phyloP scores from a whole-genome alignment of 805 yeast species.

The Candida qinlingensis region DNA sequence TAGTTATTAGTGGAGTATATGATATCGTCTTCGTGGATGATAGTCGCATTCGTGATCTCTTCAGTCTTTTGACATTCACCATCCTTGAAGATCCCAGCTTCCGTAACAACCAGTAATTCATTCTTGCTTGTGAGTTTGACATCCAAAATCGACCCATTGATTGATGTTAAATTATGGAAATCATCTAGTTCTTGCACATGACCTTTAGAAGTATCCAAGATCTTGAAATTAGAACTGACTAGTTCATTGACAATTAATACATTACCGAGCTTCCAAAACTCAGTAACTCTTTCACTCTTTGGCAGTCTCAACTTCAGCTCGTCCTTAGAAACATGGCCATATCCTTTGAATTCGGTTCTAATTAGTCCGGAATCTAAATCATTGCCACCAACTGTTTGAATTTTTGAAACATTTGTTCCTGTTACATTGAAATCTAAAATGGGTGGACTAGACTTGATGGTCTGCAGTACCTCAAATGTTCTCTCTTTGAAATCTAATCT shows the following conservation, averaged over 20 bases:
- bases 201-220: not conserved
- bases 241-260: slow-evolving; percentile 2
- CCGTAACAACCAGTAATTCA: slow-evolving; percentile 9
- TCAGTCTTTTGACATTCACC: slow-evolving; percentile 1
- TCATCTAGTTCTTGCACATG: slow-evolving; percentile 1
- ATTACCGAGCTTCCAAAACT: slow-evolving; percentile 17
- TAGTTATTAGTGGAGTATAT: not conserved
- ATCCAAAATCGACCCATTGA: slow-evolving; percentile 17
- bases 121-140: slow-evolving; percentile 1
- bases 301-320: not conserved
- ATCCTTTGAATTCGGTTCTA: slow-evolving; percentile 20
- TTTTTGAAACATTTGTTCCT: slow-evolving; percentile 16
- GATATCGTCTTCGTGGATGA: not conserved
- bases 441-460: slow-evolving; percentile 11
- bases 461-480: not conserved
- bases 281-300: not conserved
- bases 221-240: not conserved
- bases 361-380: slow-evolving; percentile 17
- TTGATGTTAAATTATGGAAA: slow-evolving; percentile 5
- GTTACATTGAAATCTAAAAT: slow-evolving; percentile 21
- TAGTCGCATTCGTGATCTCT: not conserved
- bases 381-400: slow-evolving; percentile 22
- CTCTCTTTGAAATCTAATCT: not conserved
- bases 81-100: slow-evolving; percentile 18
- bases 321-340: not conserved